Evolutionary conservation across 192 early-diverging fungal species (phyloP).

Genomic region (Coemansia sp.): DNA sequence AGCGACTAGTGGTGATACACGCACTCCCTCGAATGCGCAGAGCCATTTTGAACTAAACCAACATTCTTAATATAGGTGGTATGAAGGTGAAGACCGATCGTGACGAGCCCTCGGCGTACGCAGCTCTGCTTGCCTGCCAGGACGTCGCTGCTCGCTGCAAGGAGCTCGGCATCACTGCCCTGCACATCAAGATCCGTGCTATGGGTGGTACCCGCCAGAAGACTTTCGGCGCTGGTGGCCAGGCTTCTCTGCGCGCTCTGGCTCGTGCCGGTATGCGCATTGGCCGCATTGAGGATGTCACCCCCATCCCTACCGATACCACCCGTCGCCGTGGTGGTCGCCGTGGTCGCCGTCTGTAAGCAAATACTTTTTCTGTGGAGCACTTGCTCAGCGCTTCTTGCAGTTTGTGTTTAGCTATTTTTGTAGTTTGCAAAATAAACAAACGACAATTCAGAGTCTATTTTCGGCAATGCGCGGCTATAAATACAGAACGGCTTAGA

Average conservation of each 20-base stretch:
- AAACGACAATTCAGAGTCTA: neutral
- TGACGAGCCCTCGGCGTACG: constrained; percentile 99
- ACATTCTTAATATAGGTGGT: constrained; percentile 72
- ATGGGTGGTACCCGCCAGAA: constrained; percentile 99
- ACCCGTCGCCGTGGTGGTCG: constrained; percentile 99
- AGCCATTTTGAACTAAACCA: constrained; percentile 4
- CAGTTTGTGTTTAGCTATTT: neutral
- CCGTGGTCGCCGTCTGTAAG: constrained; percentile 97
- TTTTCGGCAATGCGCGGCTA: neutral
- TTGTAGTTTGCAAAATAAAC: neutral
- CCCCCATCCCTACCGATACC: constrained; percentile 97
- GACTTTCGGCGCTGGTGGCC: constrained; percentile 97
- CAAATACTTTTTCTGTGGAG: neutral
- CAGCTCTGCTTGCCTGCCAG: constrained; percentile 99
- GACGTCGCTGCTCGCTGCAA: constrained; percentile 98
- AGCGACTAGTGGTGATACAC: constrained; percentile 69
- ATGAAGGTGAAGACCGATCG: constrained; percentile 99
- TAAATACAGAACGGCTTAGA: constrained; percentile 11
- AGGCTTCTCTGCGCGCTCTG: constrained; percentile 96
- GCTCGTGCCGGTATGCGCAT: constrained; percentile 99
- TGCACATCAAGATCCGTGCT: constrained; percentile 99
- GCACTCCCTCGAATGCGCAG: constrained; percentile 58
- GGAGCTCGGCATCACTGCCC: constrained; percentile 98
- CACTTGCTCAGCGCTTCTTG: neutral
- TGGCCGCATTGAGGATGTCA: constrained; percentile 98